Evolutionary conservation across 805 yeast species (phyloP).

Genomic region (Pichia cephalocereana): DNA sequence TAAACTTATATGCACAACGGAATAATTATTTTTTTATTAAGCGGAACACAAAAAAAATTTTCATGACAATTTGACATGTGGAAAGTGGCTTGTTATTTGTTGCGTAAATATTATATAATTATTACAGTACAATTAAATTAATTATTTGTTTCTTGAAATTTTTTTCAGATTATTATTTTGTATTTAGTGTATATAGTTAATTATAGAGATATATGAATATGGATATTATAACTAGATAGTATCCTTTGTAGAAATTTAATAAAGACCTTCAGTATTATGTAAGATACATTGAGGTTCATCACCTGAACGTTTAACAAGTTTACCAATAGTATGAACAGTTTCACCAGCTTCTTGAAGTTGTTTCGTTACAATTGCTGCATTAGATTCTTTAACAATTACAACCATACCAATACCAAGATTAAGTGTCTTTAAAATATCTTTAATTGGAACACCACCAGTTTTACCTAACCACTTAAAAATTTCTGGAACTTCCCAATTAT

Average conservation of each 20-base stretch:
- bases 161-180: no score
- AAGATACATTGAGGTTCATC: conserved; percentile 58
- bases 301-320: conserved; percentile 36
- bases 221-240: no score
- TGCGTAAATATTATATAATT: no score
- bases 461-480: conserved; percentile 92
- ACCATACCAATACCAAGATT: conserved; percentile 98
- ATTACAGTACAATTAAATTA: no score
- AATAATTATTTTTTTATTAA: no score
- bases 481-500: conserved; percentile 74
- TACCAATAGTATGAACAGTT: conserved; percentile 62
- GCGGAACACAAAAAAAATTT: no score
- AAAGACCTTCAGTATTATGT: conserved; percentile 29
- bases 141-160: no score
- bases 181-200: no score
- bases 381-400: conserved; percentile 62
- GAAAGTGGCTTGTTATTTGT: no score
- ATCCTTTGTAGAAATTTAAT: neutral
- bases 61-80: no score
- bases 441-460: conserved; percentile 81
- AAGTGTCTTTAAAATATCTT: conserved; percentile 82
- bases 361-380: conserved; percentile 47
- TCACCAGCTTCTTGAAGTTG: conserved; percentile 61
- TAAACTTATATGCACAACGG: no score
- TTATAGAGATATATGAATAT: no score